Evolutionary conservation across 2,329 filamentous ascomycete genomes (phyloP).

Genomic region (Zasmidium cellare): DNA sequence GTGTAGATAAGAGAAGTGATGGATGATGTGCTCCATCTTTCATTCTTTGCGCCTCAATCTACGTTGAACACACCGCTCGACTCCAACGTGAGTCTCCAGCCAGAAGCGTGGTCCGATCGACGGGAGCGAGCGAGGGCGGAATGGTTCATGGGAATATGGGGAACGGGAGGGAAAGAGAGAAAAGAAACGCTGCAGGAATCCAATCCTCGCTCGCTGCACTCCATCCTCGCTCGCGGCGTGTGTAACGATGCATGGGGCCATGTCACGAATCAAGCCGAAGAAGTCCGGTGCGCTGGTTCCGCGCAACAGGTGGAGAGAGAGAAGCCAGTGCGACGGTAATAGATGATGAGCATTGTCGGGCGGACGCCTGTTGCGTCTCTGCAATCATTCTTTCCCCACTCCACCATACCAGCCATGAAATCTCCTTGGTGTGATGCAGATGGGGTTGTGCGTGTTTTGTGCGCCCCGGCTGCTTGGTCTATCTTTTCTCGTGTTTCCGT

Average conservation of each 20-base stretch:
- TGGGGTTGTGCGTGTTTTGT: no score
- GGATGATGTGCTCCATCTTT: no score
- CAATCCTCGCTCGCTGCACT: no score
- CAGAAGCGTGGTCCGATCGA: background rate
- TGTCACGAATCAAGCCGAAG: conserved; percentile 18
- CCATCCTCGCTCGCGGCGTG: background rate
- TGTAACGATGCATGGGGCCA: conserved; percentile 10
- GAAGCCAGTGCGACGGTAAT: conserved; percentile 19
- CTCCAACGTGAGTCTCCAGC: no score
- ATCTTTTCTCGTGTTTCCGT: background rate
- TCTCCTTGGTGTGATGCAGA: background rate
- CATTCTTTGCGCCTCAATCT: no score
- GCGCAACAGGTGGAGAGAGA: conserved; percentile 1
- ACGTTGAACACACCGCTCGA: no score
- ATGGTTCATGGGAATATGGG: background rate
- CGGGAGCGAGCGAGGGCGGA: no score
- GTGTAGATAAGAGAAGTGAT: no score
- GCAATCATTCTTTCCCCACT: no score
- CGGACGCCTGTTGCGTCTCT: no score
- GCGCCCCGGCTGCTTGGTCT: background rate
- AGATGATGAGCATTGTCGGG: background rate
- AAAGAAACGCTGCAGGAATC: no score
- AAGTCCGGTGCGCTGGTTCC: conserved; percentile 20
- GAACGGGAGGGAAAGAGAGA: no score
- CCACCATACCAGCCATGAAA: background rate